phyloP scores from a whole-genome alignment of 257 asterid species.

The Pogostemon cablin region DNA sequence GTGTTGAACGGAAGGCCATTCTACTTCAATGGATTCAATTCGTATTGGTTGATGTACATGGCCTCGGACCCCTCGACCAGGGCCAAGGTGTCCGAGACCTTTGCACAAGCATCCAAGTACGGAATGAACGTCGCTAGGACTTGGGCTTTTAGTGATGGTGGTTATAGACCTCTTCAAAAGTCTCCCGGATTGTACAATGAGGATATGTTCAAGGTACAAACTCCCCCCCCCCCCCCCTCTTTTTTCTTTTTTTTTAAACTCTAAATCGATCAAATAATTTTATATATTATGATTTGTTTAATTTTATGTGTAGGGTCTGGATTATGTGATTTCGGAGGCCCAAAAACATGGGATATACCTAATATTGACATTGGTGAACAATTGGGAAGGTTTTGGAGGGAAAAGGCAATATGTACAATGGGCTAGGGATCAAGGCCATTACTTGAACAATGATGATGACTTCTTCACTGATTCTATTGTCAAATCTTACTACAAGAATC shows the following conservation, averaged over 20 bases:
- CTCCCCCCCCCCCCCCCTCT: too few relatives aligned
- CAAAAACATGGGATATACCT: slow-evolving; percentile 43
- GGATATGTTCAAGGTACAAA: slow-evolving; percentile 51
- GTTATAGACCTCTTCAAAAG: slow-evolving; percentile 46
- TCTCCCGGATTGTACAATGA: slow-evolving; percentile 53
- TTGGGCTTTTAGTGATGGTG: slow-evolving; percentile 75
- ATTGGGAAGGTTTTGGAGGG: slow-evolving; percentile 54
- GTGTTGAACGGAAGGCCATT: slow-evolving; percentile 44
- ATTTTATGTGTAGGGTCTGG: slow-evolving; percentile 41
- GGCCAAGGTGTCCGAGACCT: slow-evolving; percentile 47
- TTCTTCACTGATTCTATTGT: slow-evolving; percentile 46
- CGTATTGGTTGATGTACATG: slow-evolving; percentile 66
- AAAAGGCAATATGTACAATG: slow-evolving; percentile 57
- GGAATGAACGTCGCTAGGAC: slow-evolving; percentile 60
- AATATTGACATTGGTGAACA: slow-evolving; percentile 50
- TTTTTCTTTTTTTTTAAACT: too few relatives aligned
- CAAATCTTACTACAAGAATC: slow-evolving; percentile 46
- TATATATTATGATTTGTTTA: not conserved
- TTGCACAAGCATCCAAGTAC: slow-evolving; percentile 43
- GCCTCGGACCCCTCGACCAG: slow-evolving; percentile 49
- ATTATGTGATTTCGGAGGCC: slow-evolving; percentile 60
- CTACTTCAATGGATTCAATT: slow-evolving; percentile 60
- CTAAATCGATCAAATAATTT: too few relatives aligned
- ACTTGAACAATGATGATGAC: slow-evolving; percentile 46
- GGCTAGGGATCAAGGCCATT: slow-evolving; percentile 51